Base-by-base conservation (phyloP, 2,329 filamentous ascomycete genomes). In the Fonsecaea erecta region DNA sequence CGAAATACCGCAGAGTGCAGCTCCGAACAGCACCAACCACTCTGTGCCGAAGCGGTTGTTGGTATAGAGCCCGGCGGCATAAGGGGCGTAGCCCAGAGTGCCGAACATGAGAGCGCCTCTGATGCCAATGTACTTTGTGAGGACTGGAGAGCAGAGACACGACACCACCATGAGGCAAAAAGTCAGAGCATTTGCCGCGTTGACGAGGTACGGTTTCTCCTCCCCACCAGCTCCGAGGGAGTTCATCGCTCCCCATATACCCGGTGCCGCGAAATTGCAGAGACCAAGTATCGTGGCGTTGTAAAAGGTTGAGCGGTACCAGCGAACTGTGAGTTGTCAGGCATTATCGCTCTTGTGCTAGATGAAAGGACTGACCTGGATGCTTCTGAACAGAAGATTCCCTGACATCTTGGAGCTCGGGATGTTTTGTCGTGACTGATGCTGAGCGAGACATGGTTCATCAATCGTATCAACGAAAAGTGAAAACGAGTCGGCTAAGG, bases 131-230 rank as follows among this genome's bases (percentile, higher is more conserved):
- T 85, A 86, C 32, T 84, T 84, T 0, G 91, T 88, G 6, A 92
- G 75, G 0, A 85, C 80, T 59, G 86, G 88, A 0, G 85, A 85
- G 54, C 91, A 85, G 72, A 84, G 87, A 73, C 89, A 91, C 0
- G 87, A 89, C 0, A 92, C 72, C 0, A 91, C 86, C 89, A 91
- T 91, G 7, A 91, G 81, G 53, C 86, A 87, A 73, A 92, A 92
- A 0, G 88, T 90, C 43, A 91, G 75, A 0, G 89, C 86, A 70
- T 92, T 92, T 14, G 88, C 88, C 0, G 86, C 83, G 71, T 91
- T 91, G 56, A 92, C 86, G 1, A 91, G 81, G 71, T 87, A 83
- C 0, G 89, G 89, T 8, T 83, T 82, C 68, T 87, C 82, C 32
- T 85, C 82, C 2, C 90, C 90, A 55, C 89, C 90, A 1, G 88